Evolutionary conservation across 2,329 filamentous ascomycete genomes (phyloP), one percentile per base, ranked within the genome.

Genomic region (Aspergillus proliferans): DNA sequence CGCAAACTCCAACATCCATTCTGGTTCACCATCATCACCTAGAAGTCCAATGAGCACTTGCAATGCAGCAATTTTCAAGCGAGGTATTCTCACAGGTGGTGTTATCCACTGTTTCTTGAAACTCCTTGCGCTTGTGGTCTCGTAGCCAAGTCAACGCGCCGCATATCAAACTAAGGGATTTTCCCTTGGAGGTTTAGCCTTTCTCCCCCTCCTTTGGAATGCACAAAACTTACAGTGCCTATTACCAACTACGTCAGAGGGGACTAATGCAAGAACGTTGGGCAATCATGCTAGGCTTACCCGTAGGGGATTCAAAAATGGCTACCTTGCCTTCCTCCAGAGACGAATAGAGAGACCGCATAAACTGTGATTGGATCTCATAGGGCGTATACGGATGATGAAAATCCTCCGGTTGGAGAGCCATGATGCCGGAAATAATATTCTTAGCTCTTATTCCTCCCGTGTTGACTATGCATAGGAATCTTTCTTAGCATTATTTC

Each of bases 251-350:
- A 55, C 45, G 57, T 61, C 45, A 58, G 54, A 45, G 30, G 46
- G 45, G 43, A 46, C 34, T 4, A 34, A 46, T 21, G 19, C 21
- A 42, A 42, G 44, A 15, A 30, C 26, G 36, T 22, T n/a, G 28
- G 39, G 26, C n/a, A 19, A 19, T 45, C 15, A 24, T 8, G n/a
- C 21, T 39, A 14, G 22, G 43, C 53, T 82, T 86, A 67, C 91
- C 91, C 39, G 91, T 96, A n/a, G 91, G 91, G 42, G 88, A 95
- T 65, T 96, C 91, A 42, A 96, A 84, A 40, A 96, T 90, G 26
- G 88, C 91, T 43, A 95, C 77, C 62, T 91, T 88, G 7, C 87
- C 85, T 39, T 86, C 68, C 57, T 94, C 84, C 22, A 95, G 80
- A 52, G 89, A 88, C 45, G 82, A 72, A 64, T 95, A 95, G 4